phyloP scores from a whole-genome alignment of 306 rosid species.

The Begonia loranthoides region DNA sequence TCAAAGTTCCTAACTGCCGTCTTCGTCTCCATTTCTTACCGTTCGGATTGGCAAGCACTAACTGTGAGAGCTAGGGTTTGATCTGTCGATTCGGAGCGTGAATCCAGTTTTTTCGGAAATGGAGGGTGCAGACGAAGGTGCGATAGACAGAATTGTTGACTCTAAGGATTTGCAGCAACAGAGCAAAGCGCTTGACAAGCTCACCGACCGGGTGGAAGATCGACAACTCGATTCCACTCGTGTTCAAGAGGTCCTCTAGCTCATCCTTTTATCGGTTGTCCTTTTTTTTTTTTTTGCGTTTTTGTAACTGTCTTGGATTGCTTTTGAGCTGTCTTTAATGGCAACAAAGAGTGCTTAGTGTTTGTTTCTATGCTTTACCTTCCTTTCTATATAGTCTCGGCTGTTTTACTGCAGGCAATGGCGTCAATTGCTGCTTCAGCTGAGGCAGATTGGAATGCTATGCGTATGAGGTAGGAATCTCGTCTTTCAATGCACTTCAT shows the following conservation, averaged over 20 bases:
- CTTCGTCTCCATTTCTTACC: no score
- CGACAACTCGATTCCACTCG: conserved; percentile 97
- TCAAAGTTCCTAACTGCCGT: no score
- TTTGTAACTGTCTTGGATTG: no score
- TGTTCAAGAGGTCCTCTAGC: conserved; percentile 53
- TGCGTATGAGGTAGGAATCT: conserved; percentile 45
- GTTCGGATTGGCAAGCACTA: no score
- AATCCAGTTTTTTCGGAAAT: conserved; percentile 14
- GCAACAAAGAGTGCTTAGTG: no score
- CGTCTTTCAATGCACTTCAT: background rate
- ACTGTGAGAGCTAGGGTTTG: no score
- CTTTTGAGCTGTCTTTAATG: no score
- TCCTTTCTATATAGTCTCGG: background rate
- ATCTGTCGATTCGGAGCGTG: background rate
- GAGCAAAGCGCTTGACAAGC: conserved; percentile 92
- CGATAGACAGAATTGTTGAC: conserved; percentile 44
- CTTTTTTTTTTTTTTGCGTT: no score
- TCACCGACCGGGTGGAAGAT: conserved; percentile 96
- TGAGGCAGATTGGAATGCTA: conserved; percentile 68
- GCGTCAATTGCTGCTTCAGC: conserved; percentile 87
- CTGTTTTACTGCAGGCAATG: conserved; percentile 45
- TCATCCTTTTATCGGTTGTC: no score
- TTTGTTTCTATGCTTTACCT: background rate
- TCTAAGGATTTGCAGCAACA: conserved; percentile 85
- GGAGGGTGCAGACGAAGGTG: conserved; percentile 76